Evolutionary conservation across 2,329 filamentous ascomycete species (phyloP).

Genomic region (Exophiala alcalophila): DNA sequence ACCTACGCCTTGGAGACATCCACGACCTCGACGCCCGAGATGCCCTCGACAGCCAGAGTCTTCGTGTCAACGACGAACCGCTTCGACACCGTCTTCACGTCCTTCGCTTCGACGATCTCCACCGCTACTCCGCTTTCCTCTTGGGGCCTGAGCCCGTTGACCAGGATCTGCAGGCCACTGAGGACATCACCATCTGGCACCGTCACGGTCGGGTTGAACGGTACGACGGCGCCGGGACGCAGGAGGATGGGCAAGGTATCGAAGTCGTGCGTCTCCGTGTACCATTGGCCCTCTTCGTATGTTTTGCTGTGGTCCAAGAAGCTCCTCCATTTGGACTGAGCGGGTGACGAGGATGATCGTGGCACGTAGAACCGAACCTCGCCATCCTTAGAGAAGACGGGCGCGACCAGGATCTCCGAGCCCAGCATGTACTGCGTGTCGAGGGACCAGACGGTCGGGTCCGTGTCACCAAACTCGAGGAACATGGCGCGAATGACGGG

Average conservation of each 20-base stretch:
- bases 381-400: slow-evolving; percentile 61
- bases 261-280: slow-evolving; percentile 59
- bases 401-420: slow-evolving; percentile 60
- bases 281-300: slow-evolving; percentile 51
- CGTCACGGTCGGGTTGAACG: slow-evolving; percentile 52
- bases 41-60: slow-evolving; percentile 2
- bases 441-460: slow-evolving; percentile 64
- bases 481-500: slow-evolving; percentile 65
- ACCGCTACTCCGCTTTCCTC: slow-evolving; percentile 50
- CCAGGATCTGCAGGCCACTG: slow-evolving; percentile 40
- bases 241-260: slow-evolving; percentile 59
- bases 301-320: slow-evolving; percentile 46
- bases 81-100: slow-evolving; percentile 5
- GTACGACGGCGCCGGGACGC: slow-evolving; percentile 49
- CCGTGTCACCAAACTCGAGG: slow-evolving; percentile 64
- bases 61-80: background rate
- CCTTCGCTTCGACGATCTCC: slow-evolving; percentile 9
- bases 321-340: slow-evolving; percentile 49
- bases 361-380: slow-evolving; percentile 64
- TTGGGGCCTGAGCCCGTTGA: slow-evolving; percentile 62
- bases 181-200: slow-evolving; percentile 47
- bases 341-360: slow-evolving; percentile 46
- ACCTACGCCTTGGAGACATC: slow-evolving; percentile 6
- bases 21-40: background rate
- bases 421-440: slow-evolving; percentile 76